These are phyloP conservation scores for Cryptococcus sp. DNA, from an alignment of 1,284 basidiomycete genomes.

Conservation along the genomic window DNA sequence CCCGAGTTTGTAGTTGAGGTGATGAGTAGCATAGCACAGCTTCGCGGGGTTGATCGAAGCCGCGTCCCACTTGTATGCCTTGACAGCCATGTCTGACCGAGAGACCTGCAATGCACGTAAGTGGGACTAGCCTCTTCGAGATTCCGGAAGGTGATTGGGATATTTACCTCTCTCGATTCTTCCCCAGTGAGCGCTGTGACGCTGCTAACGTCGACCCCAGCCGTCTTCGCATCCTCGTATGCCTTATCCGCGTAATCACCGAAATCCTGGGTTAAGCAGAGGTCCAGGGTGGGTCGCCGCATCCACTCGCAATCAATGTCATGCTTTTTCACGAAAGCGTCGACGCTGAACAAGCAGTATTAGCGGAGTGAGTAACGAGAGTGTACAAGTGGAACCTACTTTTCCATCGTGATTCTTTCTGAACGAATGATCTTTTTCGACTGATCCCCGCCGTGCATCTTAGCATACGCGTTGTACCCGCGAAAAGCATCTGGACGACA, in stretches of 20 bases:
- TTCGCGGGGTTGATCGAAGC: slow-evolving; percentile 45
- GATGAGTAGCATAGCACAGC: slow-evolving; percentile 34
- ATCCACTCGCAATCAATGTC: slow-evolving; percentile 43
- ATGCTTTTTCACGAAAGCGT: slow-evolving; percentile 33
- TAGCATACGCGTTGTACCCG: slow-evolving; percentile 34
- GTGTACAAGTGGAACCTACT: slow-evolving; percentile 10
- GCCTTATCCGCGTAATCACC: slow-evolving; percentile 26
- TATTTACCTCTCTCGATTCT: slow-evolving; percentile 19
- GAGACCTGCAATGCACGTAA: slow-evolving; percentile 8
- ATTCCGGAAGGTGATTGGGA: neutral
- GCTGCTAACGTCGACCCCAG: slow-evolving; percentile 7
- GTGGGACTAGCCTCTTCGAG: neutral
- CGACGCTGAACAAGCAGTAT: slow-evolving; percentile 17
- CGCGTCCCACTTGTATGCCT: slow-evolving; percentile 32
- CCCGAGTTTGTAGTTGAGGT: slow-evolving; percentile 15
- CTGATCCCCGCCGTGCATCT: slow-evolving; percentile 33
- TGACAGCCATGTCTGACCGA: slow-evolving; percentile 1
- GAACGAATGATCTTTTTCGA: slow-evolving; percentile 32
- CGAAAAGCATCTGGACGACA: slow-evolving; percentile 37
- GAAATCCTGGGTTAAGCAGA: slow-evolving; percentile 38
- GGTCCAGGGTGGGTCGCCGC: slow-evolving; percentile 36
- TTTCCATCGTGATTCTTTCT: slow-evolving; percentile 26
- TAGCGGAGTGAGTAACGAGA: neutral
- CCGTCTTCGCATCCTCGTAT: slow-evolving; percentile 14
- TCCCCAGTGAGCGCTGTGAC: slow-evolving; percentile 12